A percentile compares a stretch with the other conserved stretches of the same genome.
phyloP scores from a whole-genome alignment of 768 basidiomycete species.

The Lactifluus piperatus region DNA sequence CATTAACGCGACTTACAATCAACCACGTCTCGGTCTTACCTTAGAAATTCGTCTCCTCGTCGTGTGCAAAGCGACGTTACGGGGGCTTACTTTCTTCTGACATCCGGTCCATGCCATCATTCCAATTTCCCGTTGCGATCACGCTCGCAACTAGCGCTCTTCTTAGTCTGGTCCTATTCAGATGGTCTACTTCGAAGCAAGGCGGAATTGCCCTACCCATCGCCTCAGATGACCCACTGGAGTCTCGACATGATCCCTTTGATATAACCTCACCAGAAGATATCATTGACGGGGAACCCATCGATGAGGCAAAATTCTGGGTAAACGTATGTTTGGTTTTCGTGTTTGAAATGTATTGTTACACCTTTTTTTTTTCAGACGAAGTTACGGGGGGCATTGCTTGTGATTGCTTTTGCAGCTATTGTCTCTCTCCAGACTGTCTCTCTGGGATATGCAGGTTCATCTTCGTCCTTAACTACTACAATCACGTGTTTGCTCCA shows the following conservation, averaged over 20 bases:
- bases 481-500: slow-evolving; percentile 38
- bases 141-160: slow-evolving; percentile 36
- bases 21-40: background rate
- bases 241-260: slow-evolving; percentile 44
- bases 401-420: slow-evolving; percentile 38
- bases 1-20: background rate
- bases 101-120: slow-evolving; percentile 45
- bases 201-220: slow-evolving; percentile 46
- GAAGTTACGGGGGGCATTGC: slow-evolving; percentile 2
- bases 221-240: slow-evolving; percentile 24
- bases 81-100: background rate
- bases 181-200: slow-evolving; percentile 33
- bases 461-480: slow-evolving; percentile 23
- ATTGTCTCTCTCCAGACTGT: slow-evolving; percentile 45
- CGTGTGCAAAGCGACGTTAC: background rate
- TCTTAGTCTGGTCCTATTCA: slow-evolving; percentile 38
- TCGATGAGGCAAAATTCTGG: slow-evolving; percentile 56
- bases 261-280: slow-evolving; percentile 70
- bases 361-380: background rate
- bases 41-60: background rate
- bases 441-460: slow-evolving; percentile 46
- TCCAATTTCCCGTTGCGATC: slow-evolving; percentile 48
- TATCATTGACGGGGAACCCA: slow-evolving; percentile 53
- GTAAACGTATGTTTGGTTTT: slow-evolving; percentile 31
- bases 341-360: background rate